Evolutionary conservation across 139 green algal genomes (phyloP).

Genomic region (Nannochloris sp.): DNA sequence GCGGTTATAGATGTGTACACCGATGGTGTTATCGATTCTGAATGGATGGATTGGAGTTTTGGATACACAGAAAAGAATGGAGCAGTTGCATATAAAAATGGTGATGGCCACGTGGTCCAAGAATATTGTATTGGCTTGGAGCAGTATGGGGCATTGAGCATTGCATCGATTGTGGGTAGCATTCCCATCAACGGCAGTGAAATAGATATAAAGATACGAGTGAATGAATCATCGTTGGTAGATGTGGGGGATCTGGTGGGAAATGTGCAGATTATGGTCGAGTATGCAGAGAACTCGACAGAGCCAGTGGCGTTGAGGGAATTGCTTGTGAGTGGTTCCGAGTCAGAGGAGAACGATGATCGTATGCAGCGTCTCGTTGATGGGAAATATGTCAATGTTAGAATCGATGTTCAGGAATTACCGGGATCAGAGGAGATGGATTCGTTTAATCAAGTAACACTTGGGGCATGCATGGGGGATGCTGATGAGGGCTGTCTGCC

Average conservation of each 20-base stretch:
- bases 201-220: not conserved
- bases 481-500: not conserved
- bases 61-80: not conserved
- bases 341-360: no score
- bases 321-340: no score
- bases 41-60: conserved; percentile 2
- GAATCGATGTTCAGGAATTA: no score
- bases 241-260: no score
- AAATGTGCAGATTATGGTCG: no score
- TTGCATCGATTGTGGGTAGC: not conserved
- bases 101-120: not conserved
- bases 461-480: not conserved
- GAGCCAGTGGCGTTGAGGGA: no score
- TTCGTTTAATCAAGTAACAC: conserved; percentile 2
- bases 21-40: not conserved
- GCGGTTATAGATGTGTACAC: not conserved
- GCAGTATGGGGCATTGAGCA: not conserved
- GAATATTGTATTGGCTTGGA: not conserved
- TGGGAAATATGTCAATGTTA: no score
- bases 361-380: no score
- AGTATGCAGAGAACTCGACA: no score
- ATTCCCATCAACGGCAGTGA: not conserved
- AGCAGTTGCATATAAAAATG: not conserved
- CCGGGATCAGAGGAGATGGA: not conserved
- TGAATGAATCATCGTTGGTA: not conserved